These are phyloP conservation scores for Starmerella potacharoeniae DNA, from an alignment of 805 yeast genomes.

Conservation along the genomic window DNA sequence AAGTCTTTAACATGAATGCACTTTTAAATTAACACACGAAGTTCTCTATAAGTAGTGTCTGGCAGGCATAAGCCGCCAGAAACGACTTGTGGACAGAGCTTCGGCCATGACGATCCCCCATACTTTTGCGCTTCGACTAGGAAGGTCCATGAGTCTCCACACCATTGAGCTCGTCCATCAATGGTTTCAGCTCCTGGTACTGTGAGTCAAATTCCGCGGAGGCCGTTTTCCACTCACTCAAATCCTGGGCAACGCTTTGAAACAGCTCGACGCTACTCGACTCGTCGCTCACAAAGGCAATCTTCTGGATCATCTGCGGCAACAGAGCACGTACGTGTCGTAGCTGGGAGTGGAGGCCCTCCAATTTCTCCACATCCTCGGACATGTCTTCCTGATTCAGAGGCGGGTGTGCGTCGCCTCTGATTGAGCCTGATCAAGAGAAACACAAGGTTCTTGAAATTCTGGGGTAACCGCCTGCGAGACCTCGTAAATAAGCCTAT, in stretches of 20 bases:
- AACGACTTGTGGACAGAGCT: no score
- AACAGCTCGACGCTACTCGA: slow-evolving; percentile 16
- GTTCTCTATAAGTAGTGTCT: no score
- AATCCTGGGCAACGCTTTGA: slow-evolving; percentile 17
- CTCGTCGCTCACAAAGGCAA: slow-evolving; percentile 18
- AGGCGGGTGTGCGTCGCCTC: not conserved
- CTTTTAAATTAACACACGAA: no score
- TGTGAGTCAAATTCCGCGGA: slow-evolving; percentile 8
- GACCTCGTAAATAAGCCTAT: not conserved
- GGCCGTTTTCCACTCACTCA: slow-evolving; percentile 15
- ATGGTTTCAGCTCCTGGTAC: slow-evolving; percentile 15
- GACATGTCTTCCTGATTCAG: slow-evolving; percentile 1
- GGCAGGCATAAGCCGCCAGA: no score
- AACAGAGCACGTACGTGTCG: slow-evolving; percentile 18
- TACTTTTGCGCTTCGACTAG: not conserved
- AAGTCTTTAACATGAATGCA: no score
- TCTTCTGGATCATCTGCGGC: slow-evolving; percentile 18
- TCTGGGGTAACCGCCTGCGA: not conserved
- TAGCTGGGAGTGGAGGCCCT: slow-evolving; percentile 15
- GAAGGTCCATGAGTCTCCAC: not conserved
- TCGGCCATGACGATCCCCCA: no score
- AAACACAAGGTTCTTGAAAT: no score
- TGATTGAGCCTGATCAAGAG: no score
- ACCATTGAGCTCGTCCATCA: slow-evolving; percentile 7
- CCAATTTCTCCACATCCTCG: slow-evolving; percentile 14